Evolutionary conservation across 2,329 filamentous ascomycete genomes (phyloP).

Genomic region (Didymosphaeria variabile): DNA sequence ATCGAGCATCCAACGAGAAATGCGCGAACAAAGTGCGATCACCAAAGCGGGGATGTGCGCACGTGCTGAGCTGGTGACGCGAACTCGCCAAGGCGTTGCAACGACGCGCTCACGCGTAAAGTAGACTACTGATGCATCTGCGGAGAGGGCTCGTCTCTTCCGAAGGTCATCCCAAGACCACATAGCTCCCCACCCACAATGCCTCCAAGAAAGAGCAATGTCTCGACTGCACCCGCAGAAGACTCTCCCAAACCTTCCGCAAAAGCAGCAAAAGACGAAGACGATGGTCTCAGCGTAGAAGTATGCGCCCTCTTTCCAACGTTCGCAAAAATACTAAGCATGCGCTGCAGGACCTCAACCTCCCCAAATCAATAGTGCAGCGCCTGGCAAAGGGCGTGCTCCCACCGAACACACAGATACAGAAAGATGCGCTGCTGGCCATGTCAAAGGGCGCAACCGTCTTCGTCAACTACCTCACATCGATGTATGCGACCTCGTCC

Average conservation of each 20-base stretch:
- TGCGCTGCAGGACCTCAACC: conserved; percentile 66
- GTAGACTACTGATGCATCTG: neutral
- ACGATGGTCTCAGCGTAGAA: conserved; percentile 55
- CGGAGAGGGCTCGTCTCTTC: conserved; percentile 3
- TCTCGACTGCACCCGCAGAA: conserved; percentile 45
- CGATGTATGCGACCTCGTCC: conserved; percentile 64
- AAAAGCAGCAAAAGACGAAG: conserved; percentile 49
- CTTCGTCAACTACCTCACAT: conserved; percentile 82
- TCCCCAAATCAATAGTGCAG: conserved; percentile 84
- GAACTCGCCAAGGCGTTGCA: conserved; percentile 18
- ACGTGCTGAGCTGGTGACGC: conserved; percentile 4
- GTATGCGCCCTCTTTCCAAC: conserved; percentile 35
- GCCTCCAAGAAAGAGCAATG: conserved; percentile 60
- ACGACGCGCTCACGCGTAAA: conserved; percentile 44
- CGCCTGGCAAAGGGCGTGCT: conserved; percentile 81
- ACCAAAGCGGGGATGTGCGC: neutral
- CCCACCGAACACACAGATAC: conserved; percentile 82
- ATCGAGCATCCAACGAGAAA: neutral
- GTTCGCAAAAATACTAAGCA: conserved; percentile 10
- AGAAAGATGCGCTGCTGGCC: conserved; percentile 81
- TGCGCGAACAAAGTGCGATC: neutral
- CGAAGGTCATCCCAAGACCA: conserved; percentile 22
- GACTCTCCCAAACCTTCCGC: conserved; percentile 41
- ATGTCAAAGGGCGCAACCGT: conserved; percentile 84
- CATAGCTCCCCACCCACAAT: conserved; percentile 50